phyloP scores from a whole-genome alignment of 129 eudicot species.

The Rutidosis leptorrhynchoides region DNA sequence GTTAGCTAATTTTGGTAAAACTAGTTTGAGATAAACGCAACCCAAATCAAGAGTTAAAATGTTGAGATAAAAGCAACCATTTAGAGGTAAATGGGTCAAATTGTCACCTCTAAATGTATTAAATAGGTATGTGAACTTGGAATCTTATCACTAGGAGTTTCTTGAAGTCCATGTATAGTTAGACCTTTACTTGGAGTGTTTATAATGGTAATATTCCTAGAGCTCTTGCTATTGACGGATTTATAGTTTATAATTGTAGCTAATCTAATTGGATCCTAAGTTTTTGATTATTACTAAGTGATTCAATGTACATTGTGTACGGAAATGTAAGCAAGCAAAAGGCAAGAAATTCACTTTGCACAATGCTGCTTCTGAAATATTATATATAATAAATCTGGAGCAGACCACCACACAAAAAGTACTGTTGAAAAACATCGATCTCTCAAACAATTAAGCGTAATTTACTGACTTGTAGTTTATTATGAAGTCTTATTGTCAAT shows the following conservation, averaged over 20 bases:
- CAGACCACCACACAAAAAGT: too few relatives aligned
- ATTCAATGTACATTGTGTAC: not conserved
- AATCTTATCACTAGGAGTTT: slow-evolving; percentile 72
- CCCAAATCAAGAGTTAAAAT: too few relatives aligned
- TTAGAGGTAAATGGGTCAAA: not conserved
- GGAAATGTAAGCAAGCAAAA: not conserved
- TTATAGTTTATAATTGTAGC: slow-evolving; percentile 46
- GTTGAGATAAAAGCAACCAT: too few relatives aligned
- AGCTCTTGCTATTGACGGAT: slow-evolving; percentile 70
- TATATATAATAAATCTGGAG: not conserved
- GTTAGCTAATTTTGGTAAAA: not conserved
- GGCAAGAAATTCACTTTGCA: not conserved
- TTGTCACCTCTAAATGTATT: not conserved
- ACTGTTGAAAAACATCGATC: not conserved
- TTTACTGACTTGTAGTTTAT: not conserved
- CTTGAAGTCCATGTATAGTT: slow-evolving; percentile 70
- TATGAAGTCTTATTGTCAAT: not conserved
- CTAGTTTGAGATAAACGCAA: not conserved
- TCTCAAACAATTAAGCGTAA: not conserved
- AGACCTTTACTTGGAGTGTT: slow-evolving; percentile 62
- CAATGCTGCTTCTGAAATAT: not conserved
- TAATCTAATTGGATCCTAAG: not conserved
- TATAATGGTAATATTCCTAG: slow-evolving; percentile 69
- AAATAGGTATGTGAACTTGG: slow-evolving; percentile 77
- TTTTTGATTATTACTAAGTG: not conserved